Base-by-base conservation (phyloP, 2,329 filamentous ascomycete genomes). In the Cordyceps militaris region DNA sequence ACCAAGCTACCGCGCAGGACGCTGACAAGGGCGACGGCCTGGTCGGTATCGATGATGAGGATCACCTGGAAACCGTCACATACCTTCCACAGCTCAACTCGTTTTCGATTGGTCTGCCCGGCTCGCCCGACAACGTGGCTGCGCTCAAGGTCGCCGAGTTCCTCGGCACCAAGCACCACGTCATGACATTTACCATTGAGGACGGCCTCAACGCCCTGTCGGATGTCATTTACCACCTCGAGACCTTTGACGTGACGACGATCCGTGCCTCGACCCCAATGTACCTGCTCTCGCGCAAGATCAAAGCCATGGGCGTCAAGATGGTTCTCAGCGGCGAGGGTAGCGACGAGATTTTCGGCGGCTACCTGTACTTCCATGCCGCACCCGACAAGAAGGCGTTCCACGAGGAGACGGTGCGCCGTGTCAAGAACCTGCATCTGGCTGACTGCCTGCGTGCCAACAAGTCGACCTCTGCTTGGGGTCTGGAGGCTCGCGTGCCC, bases 271-370 rank as follows among this genome's bases (percentile, higher is more conserved):
- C 93, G 11, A 99, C 94, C 11, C 94, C 94, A 64, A 99, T 99
- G 94, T 99, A 97, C 78, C 79, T 99, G 62, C 83, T 99, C 49
- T 94, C 91, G 61, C 87, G 95, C 72, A 99, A 99, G 81, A 99
- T 99, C 81, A 99, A 99, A 82, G 94, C 92, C 36, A 93, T 97
- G 86, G 94, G 94, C 63, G 89, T 99, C 70, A 99, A 99, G 84
- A 99, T 99, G 94, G 94, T 99, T 58, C 82, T 99, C 61, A 95
- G 89, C 68, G 94, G 94, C 61, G 94, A 99, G 76, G 94, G 94
- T 51, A 94, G 89, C 68, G 94, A 99, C 73, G 94, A 99, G 77
- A 97, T 97, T 71, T 97, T 97, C 66, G 94, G 94, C 62, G 94
- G 94, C 55, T 99, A 99, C 75, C 85, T 99, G 21, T 99, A 99